Base-by-base conservation (phyloP, 345 rosid genomes). In the Populus ilicifolia region DNA sequence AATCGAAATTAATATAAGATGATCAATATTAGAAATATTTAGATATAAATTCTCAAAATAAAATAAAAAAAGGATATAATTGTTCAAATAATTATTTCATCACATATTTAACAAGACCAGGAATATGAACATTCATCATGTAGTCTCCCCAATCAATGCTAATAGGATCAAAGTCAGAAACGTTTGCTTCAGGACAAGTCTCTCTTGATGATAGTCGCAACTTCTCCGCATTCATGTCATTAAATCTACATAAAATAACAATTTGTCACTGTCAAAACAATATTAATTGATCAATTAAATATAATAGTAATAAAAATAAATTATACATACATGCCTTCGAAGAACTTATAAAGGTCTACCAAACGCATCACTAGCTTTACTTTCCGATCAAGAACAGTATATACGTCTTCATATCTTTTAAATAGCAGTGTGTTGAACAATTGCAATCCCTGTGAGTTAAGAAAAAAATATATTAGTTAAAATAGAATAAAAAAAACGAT, bases 321-420 rank as follows among this genome's bases (percentile, higher is more conserved):
- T 35, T 36, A 21, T 73, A 83, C 82, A 12, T 50, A 80, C 79
- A 64, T 64, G 69, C 80, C 80, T 12, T 72, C 13, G n/a, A 83
- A 83, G 63, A 87, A 84, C 50, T 68, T 64, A 67, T 84, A 87
- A n/a, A 85, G 84, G 4, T 87, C 79, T 10, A 62, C 83, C 27
- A 87, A 67, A 2, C 80, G 71, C 88, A 83, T 80, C 36, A 74
- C 83, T 6, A 80, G 64, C 12, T 71, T 83, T 30, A 84, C 36
- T 67, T 77, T 85, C 54, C 80, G 44, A 65, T 76, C 27, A 5
- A 39, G 75, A 54, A 20, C 21, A 2, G 13, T 71, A n/a, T 20
- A 80, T 8, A 39, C 8, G 41, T 46, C 77, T 11, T 85, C 25
- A 5, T 75, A 80, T 5, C 62, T 38, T 3, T 70, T 67, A 67